Evolutionary conservation across 257 asterid species (phyloP), one percentile per base, ranked within the genome.

Genomic region (Ajuga chamaepitys): DNA sequence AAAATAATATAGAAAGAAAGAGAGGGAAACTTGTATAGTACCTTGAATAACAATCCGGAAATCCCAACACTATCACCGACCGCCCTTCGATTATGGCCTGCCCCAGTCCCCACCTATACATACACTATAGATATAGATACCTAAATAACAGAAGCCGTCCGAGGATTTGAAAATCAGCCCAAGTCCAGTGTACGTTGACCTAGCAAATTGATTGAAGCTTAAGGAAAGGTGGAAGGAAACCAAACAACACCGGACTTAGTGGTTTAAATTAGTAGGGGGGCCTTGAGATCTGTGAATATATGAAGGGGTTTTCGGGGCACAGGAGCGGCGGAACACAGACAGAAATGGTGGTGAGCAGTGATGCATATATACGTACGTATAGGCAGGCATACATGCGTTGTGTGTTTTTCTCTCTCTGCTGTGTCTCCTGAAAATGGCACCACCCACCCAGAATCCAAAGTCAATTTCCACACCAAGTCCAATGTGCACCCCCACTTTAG

Each of bases 31-130:
- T 48, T 3, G 35, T 9, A 54, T 34, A 53, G 70, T 70, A 85
- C 86, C 89, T 81, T 81, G 80, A 80, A 70, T 77, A 78, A 62
- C 67, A 75, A 74, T 58, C 71, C 64, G 47, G 11, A 62, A 81
- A 76, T 76, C 76, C 87, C 82, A 75, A 80, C 83, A 83, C 45
- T 30, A 76, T 75, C 93, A 80, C 92, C 95, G 91, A 57, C 86
- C 83, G 74, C 66, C 93, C 89, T 80, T 59, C 18, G 81, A 81
- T 75, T 82, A 26, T 52, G 95, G 92, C 48, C 69, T 61, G 38
- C 75, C 62, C 72, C 52, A 70, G 38, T 9, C 57, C 66, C 77
- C 48, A 69, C 51, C 4, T 58, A 66, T 41, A 47, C 18, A 62
- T n/a, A 37, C 46, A 48, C n/a, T n/a, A 12, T 32, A 32, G 11